Percentiles rank a stretch among this genome's conserved stretches.
Conservation (phyloP, 495 filamentous ascomycete species). For the Aspergillus biplanus region DNA sequence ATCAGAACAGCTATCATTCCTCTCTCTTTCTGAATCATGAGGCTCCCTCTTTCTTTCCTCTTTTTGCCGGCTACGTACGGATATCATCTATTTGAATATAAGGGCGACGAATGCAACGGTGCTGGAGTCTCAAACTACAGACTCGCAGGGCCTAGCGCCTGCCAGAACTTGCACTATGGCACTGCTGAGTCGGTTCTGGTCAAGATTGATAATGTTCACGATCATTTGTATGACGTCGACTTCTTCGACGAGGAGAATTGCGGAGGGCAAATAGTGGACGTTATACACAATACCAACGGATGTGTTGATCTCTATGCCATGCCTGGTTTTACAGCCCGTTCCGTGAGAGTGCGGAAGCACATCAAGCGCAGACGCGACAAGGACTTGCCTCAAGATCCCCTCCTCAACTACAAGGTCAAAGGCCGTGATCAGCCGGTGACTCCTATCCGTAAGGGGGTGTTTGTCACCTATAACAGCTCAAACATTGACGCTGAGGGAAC, state of each 20-base stretch:
- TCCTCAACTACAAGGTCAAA: neutral
- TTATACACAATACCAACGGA: conserved; percentile 7
- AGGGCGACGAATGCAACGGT: conserved; percentile 1
- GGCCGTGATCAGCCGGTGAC: neutral
- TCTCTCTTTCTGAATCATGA: neutral
- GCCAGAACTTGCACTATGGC: conserved; percentile 4
- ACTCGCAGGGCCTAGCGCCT: conserved; percentile 1
- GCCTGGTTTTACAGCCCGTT: neutral
- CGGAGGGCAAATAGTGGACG: neutral
- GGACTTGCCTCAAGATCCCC: neutral
- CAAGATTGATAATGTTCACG: conserved; percentile 6
- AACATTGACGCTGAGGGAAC: conserved; percentile 1
- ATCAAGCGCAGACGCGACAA: neutral
- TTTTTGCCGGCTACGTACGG: neutral
- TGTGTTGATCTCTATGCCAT: conserved; percentile 5
- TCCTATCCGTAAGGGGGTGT: neutral
- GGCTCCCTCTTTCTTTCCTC: neutral
- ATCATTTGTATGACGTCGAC: conserved; percentile 2
- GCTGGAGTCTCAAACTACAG: neutral
- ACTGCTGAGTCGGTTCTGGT: conserved; percentile 7
- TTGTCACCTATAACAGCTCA: neutral
- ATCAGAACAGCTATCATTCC: neutral
- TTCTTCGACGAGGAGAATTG: conserved; percentile 5
- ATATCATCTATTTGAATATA: neutral
- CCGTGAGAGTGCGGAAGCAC: neutral